Percentiles rank a stretch among this genome's conserved stretches.
phyloP scores from a whole-genome alignment of 805 yeast genomes.

The Tetrapisispora fleetii region DNA sequence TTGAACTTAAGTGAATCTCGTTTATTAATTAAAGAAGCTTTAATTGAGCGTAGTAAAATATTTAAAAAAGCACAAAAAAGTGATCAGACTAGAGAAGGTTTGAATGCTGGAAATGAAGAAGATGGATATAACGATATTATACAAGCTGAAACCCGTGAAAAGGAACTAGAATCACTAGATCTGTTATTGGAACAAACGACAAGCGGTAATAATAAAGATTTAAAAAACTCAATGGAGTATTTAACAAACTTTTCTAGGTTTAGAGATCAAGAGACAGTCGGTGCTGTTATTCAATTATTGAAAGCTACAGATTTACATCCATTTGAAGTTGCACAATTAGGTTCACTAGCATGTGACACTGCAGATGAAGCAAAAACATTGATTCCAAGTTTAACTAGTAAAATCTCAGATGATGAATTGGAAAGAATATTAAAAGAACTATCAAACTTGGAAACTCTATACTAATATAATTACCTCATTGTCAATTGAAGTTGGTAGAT shows the following conservation, averaged over 20 bases:
- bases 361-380: conserved; percentile 94
- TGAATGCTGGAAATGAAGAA: conserved; percentile 13
- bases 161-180: conserved; percentile 29
- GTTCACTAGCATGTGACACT: conserved; percentile 88
- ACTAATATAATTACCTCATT: conserved; percentile 6
- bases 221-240: conserved; percentile 86
- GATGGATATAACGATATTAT: conserved; percentile 29
- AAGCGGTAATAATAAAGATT: conserved; percentile 74
- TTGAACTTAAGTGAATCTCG: conserved; percentile 85
- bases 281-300: conserved; percentile 83
- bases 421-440: conserved; percentile 83
- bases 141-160: conserved; percentile 41
- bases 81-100: conserved; percentile 3
- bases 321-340: conserved; percentile 83
- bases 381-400: conserved; percentile 75
- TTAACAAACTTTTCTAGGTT: conserved; percentile 79
- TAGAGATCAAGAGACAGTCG: conserved; percentile 83
- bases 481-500: not conserved
- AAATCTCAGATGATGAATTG: conserved; percentile 77
- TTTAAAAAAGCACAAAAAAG: conserved; percentile 32
- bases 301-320: conserved; percentile 77
- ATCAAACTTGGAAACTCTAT: conserved; percentile 49
- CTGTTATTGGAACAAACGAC: conserved; percentile 28
- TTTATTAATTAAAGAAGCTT: conserved; percentile 79
- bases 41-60: conserved; percentile 59